phyloP scores from a whole-genome alignment of 2,329 filamentous ascomycete genomes.

The Acrodontium crateriforme region DNA sequence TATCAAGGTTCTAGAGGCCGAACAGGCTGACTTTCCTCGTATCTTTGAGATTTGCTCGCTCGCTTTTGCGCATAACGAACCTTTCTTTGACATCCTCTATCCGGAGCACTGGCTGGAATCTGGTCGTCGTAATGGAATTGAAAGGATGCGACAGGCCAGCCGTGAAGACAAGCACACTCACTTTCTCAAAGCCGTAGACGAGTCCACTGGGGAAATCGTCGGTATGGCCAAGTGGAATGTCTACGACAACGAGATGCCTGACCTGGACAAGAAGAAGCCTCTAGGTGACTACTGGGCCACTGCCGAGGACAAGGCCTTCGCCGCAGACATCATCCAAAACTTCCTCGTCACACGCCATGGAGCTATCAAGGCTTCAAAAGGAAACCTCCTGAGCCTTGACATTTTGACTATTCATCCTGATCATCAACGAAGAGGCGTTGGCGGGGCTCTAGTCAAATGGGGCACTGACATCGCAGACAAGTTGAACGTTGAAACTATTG shows the following conservation, averaged over 20 bases:
- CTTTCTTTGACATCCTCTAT: slow-evolving; percentile 15
- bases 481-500: slow-evolving; percentile 15
- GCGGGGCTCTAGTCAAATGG: slow-evolving; percentile 17
- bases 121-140: slow-evolving; percentile 12
- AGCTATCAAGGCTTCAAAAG: slow-evolving; percentile 11
- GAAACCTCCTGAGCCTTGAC: slow-evolving; percentile 17
- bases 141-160: slow-evolving; percentile 12
- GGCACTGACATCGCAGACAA: slow-evolving; percentile 17
- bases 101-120: slow-evolving; percentile 14
- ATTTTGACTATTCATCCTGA: slow-evolving; percentile 17
- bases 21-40: slow-evolving; percentile 17
- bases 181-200: slow-evolving; percentile 19
- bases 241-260: slow-evolving; percentile 10
- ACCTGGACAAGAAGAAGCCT: slow-evolving; percentile 2
- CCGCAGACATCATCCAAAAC: slow-evolving; percentile 7
- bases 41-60: slow-evolving; percentile 17
- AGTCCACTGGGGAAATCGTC: slow-evolving; percentile 12
- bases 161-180: slow-evolving; percentile 11
- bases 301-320: slow-evolving; percentile 11
- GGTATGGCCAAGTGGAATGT: slow-evolving; percentile 22
- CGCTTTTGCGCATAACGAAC: slow-evolving; percentile 17
- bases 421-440: slow-evolving; percentile 16
- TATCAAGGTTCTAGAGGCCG: slow-evolving; percentile 10
- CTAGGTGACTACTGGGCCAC: slow-evolving; percentile 10
- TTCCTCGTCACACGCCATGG: slow-evolving; percentile 13